Conservation (phyloP, 257 asterid genomes). For the Capsicum chinense region DNA sequence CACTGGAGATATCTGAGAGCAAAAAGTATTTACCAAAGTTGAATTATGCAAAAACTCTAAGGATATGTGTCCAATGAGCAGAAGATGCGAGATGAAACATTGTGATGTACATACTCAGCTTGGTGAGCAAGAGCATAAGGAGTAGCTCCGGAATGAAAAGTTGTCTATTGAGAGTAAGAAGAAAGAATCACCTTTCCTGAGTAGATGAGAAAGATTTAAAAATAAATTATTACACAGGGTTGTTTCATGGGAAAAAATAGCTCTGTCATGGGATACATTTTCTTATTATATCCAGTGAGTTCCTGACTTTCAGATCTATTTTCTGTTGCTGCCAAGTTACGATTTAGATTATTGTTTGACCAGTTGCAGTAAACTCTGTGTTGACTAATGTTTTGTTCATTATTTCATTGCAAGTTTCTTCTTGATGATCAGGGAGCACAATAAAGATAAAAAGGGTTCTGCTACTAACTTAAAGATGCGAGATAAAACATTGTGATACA, state of each 20-base stretch:
- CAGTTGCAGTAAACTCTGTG: too few species aligned
- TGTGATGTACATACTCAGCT: conserved; percentile 83
- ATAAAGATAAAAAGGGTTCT: background rate
- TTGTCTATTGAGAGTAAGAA: conserved; percentile 77
- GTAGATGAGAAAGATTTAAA: conserved; percentile 72
- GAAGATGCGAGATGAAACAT: conserved; percentile 50
- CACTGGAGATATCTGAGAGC: conserved; percentile 76
- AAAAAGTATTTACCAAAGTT: conserved; percentile 74
- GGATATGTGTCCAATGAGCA: conserved; percentile 77
- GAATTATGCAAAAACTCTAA: conserved; percentile 75
- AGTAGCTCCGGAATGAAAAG: conserved; percentile 85
- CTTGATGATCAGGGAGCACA: conserved; percentile 29
- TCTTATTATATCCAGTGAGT: conserved; percentile 87
- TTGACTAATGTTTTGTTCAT: background rate
- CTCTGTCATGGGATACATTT: conserved; percentile 91
- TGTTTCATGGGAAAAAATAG: conserved; percentile 92
- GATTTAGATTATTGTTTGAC: background rate
- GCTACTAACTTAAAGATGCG: conserved; percentile 44
- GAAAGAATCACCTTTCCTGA: conserved; percentile 84
- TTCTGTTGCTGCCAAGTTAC: conserved; percentile 22
- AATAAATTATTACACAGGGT: conserved; percentile 80
- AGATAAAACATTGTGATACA: conserved; percentile 51
- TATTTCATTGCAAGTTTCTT: conserved; percentile 29
- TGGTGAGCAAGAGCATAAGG: conserved; percentile 91
- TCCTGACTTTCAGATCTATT: conserved; percentile 25